phyloP scores from a whole-genome alignment of 2,329 filamentous ascomycete species.

The Diaporthe amygdali region DNA sequence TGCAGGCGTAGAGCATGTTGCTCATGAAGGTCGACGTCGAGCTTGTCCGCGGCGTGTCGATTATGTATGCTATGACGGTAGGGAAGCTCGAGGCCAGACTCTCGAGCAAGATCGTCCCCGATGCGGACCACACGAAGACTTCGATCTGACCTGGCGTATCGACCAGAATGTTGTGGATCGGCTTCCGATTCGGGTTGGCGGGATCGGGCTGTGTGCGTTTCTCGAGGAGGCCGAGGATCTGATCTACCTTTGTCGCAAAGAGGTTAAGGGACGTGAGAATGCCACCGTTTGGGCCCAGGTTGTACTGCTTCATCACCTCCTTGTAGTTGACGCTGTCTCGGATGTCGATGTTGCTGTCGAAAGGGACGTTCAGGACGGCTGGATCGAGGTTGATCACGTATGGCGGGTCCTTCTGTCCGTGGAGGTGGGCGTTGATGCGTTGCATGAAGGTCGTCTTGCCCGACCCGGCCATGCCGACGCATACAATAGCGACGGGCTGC shows the following conservation, averaged over 20 bases:
- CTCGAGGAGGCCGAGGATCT: conserved; percentile 87
- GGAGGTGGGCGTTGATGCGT: conserved; percentile 91
- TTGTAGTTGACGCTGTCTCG: conserved; percentile 99
- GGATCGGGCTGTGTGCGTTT: conserved; percentile 77
- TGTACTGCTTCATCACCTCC: conserved; percentile 99
- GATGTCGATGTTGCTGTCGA: conserved; percentile 98
- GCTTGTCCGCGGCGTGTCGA: conserved; percentile 92
- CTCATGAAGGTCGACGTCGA: conserved; percentile 99
- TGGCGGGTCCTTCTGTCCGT: conserved; percentile 78
- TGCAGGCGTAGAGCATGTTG: conserved; percentile 99
- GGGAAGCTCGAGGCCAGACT: conserved; percentile 93
- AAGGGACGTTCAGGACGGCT: conserved; percentile 90
- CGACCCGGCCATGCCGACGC: conserved; percentile 96
- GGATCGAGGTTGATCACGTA: conserved; percentile 98
- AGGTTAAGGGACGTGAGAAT: conserved; percentile 95
- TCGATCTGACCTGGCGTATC: conserved; percentile 98
- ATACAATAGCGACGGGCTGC: conserved; percentile 81
- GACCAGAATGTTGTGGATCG: conserved; percentile 84
- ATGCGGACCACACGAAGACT: conserved; percentile 98
- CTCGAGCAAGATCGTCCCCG: conserved; percentile 90
- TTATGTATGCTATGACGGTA: conserved; percentile 95
- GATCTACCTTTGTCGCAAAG: conserved; percentile 97
- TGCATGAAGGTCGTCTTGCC: conserved; percentile 99
- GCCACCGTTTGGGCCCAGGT: conserved; percentile 94
- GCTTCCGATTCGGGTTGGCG: conserved; percentile 62